phyloP scores from a whole-genome alignment of 2,329 filamentous ascomycete species.

The Pestalotiopsis sp. region DNA sequence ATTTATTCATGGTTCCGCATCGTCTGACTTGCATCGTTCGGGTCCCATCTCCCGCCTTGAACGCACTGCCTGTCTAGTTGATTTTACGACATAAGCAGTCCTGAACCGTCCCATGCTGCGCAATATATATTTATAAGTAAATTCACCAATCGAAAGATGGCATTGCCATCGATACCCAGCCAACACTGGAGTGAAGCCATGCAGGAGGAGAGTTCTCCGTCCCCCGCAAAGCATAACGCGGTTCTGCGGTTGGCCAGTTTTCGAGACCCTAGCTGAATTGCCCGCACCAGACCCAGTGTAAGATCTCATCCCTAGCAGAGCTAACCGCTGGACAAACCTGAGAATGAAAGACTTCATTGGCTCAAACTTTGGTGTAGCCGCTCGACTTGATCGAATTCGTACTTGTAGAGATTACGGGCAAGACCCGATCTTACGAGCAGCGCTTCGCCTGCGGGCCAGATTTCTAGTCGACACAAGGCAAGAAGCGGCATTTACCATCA shows the following conservation, averaged over 20 bases:
- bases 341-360: constrained; percentile 1
- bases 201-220: background rate
- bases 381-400: background rate
- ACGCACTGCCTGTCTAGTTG: background rate
- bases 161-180: background rate
- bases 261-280: constrained; percentile 8
- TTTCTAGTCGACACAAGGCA: too few relatives aligned
- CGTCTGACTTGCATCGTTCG: background rate
- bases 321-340: constrained; percentile 4
- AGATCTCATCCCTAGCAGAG: constrained; percentile 9
- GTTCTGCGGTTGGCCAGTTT: constrained; percentile 4
- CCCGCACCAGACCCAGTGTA: background rate
- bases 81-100: too few relatives aligned
- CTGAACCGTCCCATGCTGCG: background rate
- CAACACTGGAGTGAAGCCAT: background rate
- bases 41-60: background rate
- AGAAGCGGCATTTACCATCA: too few relatives aligned
- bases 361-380: background rate
- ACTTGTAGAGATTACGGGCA: background rate
- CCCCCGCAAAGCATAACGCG: background rate
- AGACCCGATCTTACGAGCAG: background rate
- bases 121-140: background rate
- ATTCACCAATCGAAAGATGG: background rate
- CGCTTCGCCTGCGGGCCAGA: too few relatives aligned
- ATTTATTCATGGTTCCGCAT: background rate